phyloP scores from a whole-genome alignment of 2,329 filamentous ascomycete species.

The Arthrobotrys megalospora region DNA sequence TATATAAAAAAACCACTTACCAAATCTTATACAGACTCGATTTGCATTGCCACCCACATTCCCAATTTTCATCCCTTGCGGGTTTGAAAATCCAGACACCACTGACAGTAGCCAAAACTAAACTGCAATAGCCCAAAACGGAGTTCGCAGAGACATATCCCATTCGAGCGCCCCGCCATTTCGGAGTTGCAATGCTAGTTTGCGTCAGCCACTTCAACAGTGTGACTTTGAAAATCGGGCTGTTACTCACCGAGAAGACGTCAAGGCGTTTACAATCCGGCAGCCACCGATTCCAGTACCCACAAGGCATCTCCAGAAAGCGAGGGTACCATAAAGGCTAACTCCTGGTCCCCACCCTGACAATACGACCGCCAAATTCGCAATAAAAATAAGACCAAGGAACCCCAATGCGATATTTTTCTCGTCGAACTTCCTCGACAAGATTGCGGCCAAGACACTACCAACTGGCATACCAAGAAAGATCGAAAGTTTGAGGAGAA shows the following conservation, averaged over 20 bases:
- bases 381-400: constrained; percentile 67
- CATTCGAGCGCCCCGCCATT: constrained; percentile 47
- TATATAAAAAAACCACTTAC: constrained; percentile 12
- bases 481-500: constrained; percentile 24
- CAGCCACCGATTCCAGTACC: constrained; percentile 77
- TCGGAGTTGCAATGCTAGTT: constrained; percentile 29
- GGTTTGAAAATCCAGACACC: constrained; percentile 27
- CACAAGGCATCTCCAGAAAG: constrained; percentile 70
- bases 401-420: constrained; percentile 23
- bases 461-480: constrained; percentile 47
- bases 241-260: constrained; percentile 23
- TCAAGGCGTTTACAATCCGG: constrained; percentile 47
- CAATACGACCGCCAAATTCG: constrained; percentile 70
- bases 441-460: constrained; percentile 18
- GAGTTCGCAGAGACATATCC: constrained; percentile 3
- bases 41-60: constrained; percentile 17
- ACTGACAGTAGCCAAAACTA: constrained; percentile 3
- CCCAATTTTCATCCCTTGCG: background rate
- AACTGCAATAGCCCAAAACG: constrained; percentile 25
- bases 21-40: constrained; percentile 23
- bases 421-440: constrained; percentile 15
- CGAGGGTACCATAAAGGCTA: constrained; percentile 69
- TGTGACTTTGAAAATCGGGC: too few species aligned
- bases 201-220: background rate
- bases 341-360: constrained; percentile 68